Evolutionary conservation across 805 yeast genomes (phyloP).

Genomic region (Candida loeiensis): DNA sequence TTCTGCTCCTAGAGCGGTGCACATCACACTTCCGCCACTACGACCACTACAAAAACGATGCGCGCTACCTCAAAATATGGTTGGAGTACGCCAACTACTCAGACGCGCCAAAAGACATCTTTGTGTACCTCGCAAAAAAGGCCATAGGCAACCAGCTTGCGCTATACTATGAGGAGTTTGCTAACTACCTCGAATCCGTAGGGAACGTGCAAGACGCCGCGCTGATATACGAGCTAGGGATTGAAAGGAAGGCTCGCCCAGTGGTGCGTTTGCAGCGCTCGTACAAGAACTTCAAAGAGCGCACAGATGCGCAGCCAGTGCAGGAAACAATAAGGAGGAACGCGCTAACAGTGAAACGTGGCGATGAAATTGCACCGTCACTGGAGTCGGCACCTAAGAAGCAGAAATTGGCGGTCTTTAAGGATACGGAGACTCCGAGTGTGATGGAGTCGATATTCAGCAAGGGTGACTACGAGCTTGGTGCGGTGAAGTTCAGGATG

Average conservation of each 20-base stretch:
- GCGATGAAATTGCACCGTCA: constrained; percentile 15
- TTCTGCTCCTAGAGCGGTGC: constrained; percentile 65
- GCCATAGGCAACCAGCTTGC: constrained; percentile 69
- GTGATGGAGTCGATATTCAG: constrained; percentile 23
- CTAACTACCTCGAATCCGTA: constrained; percentile 53
- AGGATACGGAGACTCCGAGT: constrained; percentile 26
- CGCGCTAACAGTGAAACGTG: constrained; percentile 35
- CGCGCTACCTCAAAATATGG: constrained; percentile 80
- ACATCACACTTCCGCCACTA: constrained; percentile 65
- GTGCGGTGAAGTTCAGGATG: constrained; percentile 44
- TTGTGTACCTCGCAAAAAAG: constrained; percentile 64
- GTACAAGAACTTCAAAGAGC: constrained; percentile 41
- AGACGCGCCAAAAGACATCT: constrained; percentile 68
- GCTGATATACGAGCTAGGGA: constrained; percentile 56
- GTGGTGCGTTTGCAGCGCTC: constrained; percentile 28
- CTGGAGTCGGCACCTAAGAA: constrained; percentile 12
- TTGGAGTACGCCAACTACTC: constrained; percentile 66
- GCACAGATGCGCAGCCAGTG: constrained; percentile 23
- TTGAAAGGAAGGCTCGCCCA: constrained; percentile 66
- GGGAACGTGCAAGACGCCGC: constrained; percentile 53
- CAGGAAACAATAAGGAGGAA: constrained; percentile 22
- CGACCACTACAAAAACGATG: constrained; percentile 71
- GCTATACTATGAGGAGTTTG: constrained; percentile 75
- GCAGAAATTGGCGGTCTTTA: constrained; percentile 39
- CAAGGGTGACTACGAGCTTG: constrained; percentile 32